Evolutionary conservation across 805 yeast species (phyloP).

Genomic region (Ogataea pignaliae): DNA sequence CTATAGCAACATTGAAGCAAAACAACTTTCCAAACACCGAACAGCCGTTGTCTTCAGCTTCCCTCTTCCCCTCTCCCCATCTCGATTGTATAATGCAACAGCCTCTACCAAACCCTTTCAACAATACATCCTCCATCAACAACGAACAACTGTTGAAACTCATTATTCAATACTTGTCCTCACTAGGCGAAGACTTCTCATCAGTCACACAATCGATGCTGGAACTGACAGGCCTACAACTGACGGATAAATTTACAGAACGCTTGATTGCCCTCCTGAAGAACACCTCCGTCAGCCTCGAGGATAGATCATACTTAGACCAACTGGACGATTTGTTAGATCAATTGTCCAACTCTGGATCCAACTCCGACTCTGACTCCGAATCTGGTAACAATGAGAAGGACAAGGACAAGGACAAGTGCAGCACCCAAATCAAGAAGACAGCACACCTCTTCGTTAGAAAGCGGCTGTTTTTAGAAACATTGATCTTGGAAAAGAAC

Average conservation of each 20-base stretch:
- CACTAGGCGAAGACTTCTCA: slow-evolving; percentile 12
- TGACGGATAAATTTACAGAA: slow-evolving; percentile 10
- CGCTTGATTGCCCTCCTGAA: slow-evolving; percentile 6
- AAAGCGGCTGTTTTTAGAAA: slow-evolving; percentile 39
- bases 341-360: slow-evolving; percentile 1
- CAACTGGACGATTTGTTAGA: slow-evolving; percentile 4
- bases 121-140: slow-evolving; percentile 5
- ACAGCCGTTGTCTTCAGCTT: background rate
- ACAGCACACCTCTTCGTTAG: slow-evolving; percentile 31
- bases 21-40: too few species aligned
- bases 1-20: background rate
- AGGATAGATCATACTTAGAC: slow-evolving; percentile 1
- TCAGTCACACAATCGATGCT: slow-evolving; percentile 10
- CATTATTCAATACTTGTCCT: slow-evolving; percentile 18
- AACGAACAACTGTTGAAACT: slow-evolving; percentile 19
- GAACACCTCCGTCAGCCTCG: slow-evolving; percentile 4
- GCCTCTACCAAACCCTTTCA: slow-evolving; percentile 19
- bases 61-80: background rate
- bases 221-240: slow-evolving; percentile 12
- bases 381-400: too few species aligned
- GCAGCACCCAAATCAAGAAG: slow-evolving; percentile 6
- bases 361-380: too few species aligned
- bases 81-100: background rate
- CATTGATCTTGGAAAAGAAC: slow-evolving; percentile 29
- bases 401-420: too few species aligned